Evolutionary conservation across 306 rosid genomes (phyloP).

Genomic region (Geum urbanum): DNA sequence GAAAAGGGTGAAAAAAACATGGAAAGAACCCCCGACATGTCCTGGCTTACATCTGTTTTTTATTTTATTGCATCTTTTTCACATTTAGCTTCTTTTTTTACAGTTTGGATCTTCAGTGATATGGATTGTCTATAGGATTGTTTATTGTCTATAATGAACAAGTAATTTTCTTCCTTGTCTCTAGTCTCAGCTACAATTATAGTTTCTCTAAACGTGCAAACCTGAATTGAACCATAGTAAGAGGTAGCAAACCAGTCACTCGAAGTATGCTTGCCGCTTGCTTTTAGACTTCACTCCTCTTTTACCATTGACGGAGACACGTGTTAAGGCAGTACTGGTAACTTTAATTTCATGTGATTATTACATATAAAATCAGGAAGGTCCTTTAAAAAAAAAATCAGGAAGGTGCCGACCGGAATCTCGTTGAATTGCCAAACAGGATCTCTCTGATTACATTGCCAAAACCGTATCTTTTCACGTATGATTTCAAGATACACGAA

Average conservation of each 20-base stretch:
- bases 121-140: conserved; percentile 6
- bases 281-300: not conserved
- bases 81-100: not conserved
- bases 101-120: not conserved
- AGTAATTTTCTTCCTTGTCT: not conserved
- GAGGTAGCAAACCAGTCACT: not conserved
- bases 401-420: too few relatives aligned
- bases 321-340: too few relatives aligned
- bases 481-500: too few relatives aligned
- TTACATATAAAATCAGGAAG: too few relatives aligned
- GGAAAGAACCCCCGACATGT: not conserved
- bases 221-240: not conserved
- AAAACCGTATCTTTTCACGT: too few relatives aligned
- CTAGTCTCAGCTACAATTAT: not conserved
- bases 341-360: too few relatives aligned
- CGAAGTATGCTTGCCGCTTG: not conserved
- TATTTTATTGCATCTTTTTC: not conserved
- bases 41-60: not conserved
- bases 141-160: not conserved
- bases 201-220: not conserved
- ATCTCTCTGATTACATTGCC: too few relatives aligned
- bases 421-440: too few relatives aligned
- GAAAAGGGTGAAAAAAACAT: not conserved
- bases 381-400: too few relatives aligned
- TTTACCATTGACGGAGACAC: too few relatives aligned